phyloP scores from a whole-genome alignment of 108 stramenopile species.

The Fistulifera solaris region DNA sequence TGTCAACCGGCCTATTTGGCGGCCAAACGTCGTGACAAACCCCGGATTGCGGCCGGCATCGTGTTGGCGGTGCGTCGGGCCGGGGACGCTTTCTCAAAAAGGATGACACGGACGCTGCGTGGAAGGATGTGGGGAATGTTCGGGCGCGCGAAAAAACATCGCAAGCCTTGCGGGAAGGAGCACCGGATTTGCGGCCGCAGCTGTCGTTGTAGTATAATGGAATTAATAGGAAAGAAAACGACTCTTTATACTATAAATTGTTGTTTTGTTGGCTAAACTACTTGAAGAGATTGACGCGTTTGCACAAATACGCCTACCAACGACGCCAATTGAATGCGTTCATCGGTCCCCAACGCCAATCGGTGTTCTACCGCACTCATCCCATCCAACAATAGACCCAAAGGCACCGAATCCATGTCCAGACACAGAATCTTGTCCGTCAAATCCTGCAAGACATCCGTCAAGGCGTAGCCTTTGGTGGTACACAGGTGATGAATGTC shows the following conservation, averaged over 20 bases:
- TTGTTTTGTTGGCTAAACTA: neutral
- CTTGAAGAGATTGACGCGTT: slow-evolving; percentile 27
- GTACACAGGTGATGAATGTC: slow-evolving; percentile 45
- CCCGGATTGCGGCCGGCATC: slow-evolving; percentile 62
- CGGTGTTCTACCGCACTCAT: slow-evolving; percentile 76
- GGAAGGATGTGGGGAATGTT: slow-evolving; percentile 53
- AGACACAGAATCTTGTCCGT: slow-evolving; percentile 27
- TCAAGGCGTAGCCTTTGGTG: slow-evolving; percentile 70
- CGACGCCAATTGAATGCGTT: slow-evolving; percentile 68
- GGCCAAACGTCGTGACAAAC: slow-evolving; percentile 49
- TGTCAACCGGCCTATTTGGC: slow-evolving; percentile 40
- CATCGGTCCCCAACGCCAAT: slow-evolving; percentile 68
- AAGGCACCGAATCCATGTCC: slow-evolving; percentile 42
- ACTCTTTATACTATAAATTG: too few species aligned
- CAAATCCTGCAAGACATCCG: slow-evolving; percentile 64
- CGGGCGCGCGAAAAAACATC: slow-evolving; percentile 71
- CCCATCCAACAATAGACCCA: slow-evolving; percentile 64
- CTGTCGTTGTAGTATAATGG: too few species aligned
- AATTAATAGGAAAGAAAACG: too few species aligned
- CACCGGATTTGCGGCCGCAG: slow-evolving; percentile 33
- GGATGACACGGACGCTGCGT: slow-evolving; percentile 10
- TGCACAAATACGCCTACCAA: slow-evolving; percentile 74
- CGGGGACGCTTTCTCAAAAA: slow-evolving; percentile 76
- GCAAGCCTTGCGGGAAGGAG: slow-evolving; percentile 73
- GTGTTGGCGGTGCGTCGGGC: slow-evolving; percentile 46